Conservation (phyloP, 2,329 filamentous ascomycete species). For the Neurospora crassa region DNA sequence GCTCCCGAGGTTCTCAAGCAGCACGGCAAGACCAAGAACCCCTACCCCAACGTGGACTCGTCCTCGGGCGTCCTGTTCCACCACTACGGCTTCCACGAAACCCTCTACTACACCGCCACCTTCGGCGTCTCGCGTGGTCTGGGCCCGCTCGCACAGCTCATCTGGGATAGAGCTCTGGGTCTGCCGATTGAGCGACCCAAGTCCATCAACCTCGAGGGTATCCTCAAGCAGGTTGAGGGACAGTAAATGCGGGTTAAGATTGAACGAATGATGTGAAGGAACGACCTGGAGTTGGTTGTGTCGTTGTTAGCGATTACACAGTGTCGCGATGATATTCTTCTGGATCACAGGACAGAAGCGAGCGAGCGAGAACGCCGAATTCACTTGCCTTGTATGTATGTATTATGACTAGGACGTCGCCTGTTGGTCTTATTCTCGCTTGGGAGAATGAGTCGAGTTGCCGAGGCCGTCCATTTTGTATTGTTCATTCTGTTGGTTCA, state of each 20-base stretch:
- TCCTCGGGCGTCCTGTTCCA: conserved; percentile 92
- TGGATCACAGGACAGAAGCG: neutral
- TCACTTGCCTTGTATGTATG: neutral
- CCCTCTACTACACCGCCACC: conserved; percentile 80
- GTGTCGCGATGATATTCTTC: neutral
- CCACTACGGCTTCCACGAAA: conserved; percentile 96
- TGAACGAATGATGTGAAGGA: neutral
- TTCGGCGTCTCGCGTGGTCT: conserved; percentile 63
- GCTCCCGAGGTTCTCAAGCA: conserved; percentile 84
- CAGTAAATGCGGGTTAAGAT: conserved; percentile 22
- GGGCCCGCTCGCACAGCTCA: conserved; percentile 83
- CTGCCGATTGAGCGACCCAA: conserved; percentile 96
- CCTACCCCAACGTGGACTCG: conserved; percentile 94
- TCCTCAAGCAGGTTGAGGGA: conserved; percentile 58
- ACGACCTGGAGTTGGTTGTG: conserved; percentile 5
- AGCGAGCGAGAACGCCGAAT: neutral
- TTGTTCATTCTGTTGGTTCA: neutral
- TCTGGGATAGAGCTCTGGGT: conserved; percentile 91
- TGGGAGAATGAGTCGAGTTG: neutral
- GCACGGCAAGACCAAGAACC: conserved; percentile 98
- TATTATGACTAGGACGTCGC: neutral
- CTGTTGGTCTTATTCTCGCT: neutral
- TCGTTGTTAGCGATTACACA: neutral
- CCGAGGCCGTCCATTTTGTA: neutral
- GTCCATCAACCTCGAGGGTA: conserved; percentile 85